A percentile compares a stretch with the other conserved stretches of the same genome.
These are phyloP conservation scores for Diaporthe humulicola DNA, from an alignment of 2,329 filamentous ascomycete genomes.

Conservation along the genomic window DNA sequence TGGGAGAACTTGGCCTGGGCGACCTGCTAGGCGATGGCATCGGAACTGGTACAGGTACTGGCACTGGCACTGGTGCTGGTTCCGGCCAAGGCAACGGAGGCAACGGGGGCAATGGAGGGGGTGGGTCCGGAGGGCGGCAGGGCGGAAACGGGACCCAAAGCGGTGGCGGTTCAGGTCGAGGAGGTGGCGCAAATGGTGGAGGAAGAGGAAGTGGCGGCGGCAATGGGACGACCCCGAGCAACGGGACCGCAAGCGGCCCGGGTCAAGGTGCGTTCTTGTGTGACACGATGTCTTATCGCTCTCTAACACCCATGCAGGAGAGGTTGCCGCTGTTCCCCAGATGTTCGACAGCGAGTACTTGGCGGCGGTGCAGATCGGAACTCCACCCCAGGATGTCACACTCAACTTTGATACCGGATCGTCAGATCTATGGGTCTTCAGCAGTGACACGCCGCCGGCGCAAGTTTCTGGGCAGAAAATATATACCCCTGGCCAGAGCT, in stretches of 20 bases:
- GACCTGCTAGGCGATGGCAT: not conserved
- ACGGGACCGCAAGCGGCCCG: conserved; percentile 28
- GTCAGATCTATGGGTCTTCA: conserved; percentile 79
- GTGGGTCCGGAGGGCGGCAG: conserved; percentile 3
- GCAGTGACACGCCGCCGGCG: conserved; percentile 61
- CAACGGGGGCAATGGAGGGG: conserved; percentile 13
- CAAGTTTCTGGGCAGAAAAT: conserved; percentile 65
- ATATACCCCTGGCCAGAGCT: conserved; percentile 64
- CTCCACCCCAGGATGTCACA: conserved; percentile 64
- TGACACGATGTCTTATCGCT: not conserved
- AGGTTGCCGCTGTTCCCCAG: conserved; percentile 59
- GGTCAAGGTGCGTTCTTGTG: conserved; percentile 37
- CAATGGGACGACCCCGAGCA: conserved; percentile 30
- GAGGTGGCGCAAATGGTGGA: not conserved
- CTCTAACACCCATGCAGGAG: conserved; percentile 47
- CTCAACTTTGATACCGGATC: conserved; percentile 79
- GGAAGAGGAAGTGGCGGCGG: not conserved
- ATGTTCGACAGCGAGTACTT: conserved; percentile 64
- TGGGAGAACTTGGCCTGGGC: conserved; percentile 50
- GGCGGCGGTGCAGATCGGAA: conserved; percentile 71
- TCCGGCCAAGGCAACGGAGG: conserved; percentile 6
- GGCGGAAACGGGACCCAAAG: not conserved
- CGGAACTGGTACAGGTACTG: not conserved
- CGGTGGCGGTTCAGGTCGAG: not conserved
- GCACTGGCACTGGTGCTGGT: conserved; percentile 25